phyloP scores from a whole-genome alignment of 23 red algal species.

The Gracilaria domingensis region DNA sequence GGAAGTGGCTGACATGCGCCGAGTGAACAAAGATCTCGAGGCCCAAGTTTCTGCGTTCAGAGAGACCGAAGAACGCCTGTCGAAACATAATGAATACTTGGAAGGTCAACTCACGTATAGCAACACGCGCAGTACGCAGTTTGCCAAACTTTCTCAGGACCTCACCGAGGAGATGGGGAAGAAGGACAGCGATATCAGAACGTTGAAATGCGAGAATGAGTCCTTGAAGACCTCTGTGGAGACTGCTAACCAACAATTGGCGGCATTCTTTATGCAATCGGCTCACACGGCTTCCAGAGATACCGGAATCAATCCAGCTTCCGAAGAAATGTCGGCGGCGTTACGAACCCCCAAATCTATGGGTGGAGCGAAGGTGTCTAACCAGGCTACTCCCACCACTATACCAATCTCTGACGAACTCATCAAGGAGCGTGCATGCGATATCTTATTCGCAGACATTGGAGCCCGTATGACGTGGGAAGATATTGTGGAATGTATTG shows the following conservation, averaged over 20 bases:
- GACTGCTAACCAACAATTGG: slow-evolving; percentile 51
- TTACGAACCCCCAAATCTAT: not conserved
- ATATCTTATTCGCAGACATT: slow-evolving; percentile 37
- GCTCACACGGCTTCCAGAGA: slow-evolving; percentile 18
- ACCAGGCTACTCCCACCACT: not conserved
- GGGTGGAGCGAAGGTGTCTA: not conserved
- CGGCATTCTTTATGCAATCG: slow-evolving; percentile 38
- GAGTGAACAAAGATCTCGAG: slow-evolving; percentile 51
- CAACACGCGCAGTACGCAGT: slow-evolving; percentile 49
- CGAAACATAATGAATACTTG: slow-evolving; percentile 51
- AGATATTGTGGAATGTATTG: slow-evolving; percentile 65
- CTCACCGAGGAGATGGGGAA: slow-evolving; percentile 50
- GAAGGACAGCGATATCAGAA: slow-evolving; percentile 44
- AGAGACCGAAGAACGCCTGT: slow-evolving; percentile 44
- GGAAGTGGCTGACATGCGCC: slow-evolving; percentile 48
- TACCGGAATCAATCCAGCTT: slow-evolving; percentile 8
- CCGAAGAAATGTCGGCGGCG: slow-evolving; percentile 22
- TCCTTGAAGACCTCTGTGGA: slow-evolving; percentile 32
- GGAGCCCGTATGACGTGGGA: slow-evolving; percentile 50
- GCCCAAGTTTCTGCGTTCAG: slow-evolving; percentile 48
- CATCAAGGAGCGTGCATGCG: slow-evolving; percentile 32
- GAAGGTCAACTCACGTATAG: slow-evolving; percentile 47
- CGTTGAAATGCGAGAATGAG: slow-evolving; percentile 9
- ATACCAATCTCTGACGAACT: slow-evolving; percentile 1
- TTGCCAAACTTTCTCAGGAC: slow-evolving; percentile 45